These are phyloP conservation scores for Xylaria cubensis DNA, from an alignment of 495 filamentous ascomycete species.

Conservation along the genomic window DNA sequence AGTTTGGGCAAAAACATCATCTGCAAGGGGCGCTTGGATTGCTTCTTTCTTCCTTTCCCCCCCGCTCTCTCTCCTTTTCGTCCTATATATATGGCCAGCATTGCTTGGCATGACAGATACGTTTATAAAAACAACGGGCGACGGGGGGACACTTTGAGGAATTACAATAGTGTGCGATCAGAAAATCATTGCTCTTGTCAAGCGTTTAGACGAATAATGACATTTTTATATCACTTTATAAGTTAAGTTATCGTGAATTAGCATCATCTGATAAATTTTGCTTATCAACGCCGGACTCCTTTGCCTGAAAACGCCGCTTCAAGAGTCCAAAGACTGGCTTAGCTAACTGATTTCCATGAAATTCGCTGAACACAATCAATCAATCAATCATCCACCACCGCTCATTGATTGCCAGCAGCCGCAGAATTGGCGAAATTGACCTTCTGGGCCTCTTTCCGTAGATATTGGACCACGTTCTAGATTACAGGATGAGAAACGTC, in stretches of 20 bases:
- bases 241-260: not conserved
- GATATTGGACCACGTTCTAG: constrained; percentile 75
- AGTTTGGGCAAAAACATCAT: constrained; percentile 9
- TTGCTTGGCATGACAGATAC: constrained; percentile 8
- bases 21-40: constrained; percentile 15
- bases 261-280: no score
- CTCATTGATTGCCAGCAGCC: constrained; percentile 30
- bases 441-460: constrained; percentile 67
- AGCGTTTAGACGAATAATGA: not conserved
- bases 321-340: not conserved
- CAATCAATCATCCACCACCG: not conserved
- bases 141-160: not conserved
- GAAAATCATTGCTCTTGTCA: not conserved
- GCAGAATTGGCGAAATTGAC: constrained; percentile 42
- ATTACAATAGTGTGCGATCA: not conserved
- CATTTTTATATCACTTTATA: not conserved
- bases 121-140: not conserved
- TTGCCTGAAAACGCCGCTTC: constrained; percentile 10
- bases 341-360: not conserved
- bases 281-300: constrained; percentile 12
- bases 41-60: not conserved
- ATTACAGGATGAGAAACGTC: constrained; percentile 13
- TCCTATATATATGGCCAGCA: constrained; percentile 15
- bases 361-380: not conserved
- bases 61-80: not conserved